Evolutionary conservation across 108 stramenopile species (phyloP).

Genomic region (Epithemia pelagica): DNA sequence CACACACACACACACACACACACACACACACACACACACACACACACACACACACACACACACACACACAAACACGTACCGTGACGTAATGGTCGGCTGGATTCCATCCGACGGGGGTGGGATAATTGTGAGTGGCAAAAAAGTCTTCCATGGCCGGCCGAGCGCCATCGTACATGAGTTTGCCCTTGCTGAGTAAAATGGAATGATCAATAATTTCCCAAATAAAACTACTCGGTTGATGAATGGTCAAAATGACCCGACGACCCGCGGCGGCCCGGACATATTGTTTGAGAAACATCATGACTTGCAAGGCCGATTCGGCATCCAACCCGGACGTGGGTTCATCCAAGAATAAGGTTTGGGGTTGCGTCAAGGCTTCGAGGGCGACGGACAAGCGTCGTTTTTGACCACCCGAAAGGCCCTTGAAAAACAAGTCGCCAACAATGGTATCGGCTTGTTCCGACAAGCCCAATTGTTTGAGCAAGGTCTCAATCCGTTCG

Average conservation of each 20-base stretch:
- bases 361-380: constrained; percentile 43
- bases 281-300: constrained; percentile 49
- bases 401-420: constrained; percentile 57
- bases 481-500: constrained; percentile 50
- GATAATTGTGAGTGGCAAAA: constrained; percentile 36
- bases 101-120: constrained; percentile 54
- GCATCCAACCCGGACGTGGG: constrained; percentile 76
- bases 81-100: constrained; percentile 68
- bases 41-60: constrained; percentile 1
- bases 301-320: constrained; percentile 48
- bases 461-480: constrained; percentile 58
- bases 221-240: constrained; percentile 73
- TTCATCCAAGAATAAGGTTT: constrained; percentile 51
- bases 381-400: constrained; percentile 42
- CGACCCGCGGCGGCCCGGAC: constrained; percentile 35
- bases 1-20: constrained; percentile 1
- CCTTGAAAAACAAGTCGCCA: constrained; percentile 53
- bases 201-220: constrained; percentile 53
- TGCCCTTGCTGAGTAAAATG: constrained; percentile 51
- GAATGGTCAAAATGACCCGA: constrained; percentile 68
- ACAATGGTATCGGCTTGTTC: constrained; percentile 57
- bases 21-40: constrained; percentile 1
- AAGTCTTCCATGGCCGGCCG: constrained; percentile 14
- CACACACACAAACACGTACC: neutral
- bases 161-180: constrained; percentile 46